phyloP scores from a whole-genome alignment of 257 asterid species.

The Nicotiana tomentosiformis region DNA sequence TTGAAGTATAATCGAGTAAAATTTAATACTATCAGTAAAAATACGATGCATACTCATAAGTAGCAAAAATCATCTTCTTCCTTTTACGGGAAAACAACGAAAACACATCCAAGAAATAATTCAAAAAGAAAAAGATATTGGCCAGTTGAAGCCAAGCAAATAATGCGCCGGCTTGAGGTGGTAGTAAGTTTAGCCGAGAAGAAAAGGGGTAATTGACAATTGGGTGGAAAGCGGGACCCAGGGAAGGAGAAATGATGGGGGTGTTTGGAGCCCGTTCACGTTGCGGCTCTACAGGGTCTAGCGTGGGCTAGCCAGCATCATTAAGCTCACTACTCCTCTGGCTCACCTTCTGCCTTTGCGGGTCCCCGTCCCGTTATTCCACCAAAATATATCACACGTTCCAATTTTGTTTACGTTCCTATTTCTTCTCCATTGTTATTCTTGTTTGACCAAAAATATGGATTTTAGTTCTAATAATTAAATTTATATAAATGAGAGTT shows the following conservation, averaged over 20 bases:
- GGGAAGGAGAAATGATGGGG: not conserved
- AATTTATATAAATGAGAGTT: no score
- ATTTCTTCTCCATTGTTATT: no score
- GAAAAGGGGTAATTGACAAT: not conserved
- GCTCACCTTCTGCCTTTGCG: not conserved
- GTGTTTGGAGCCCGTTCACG: not conserved
- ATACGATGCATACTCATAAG: no score
- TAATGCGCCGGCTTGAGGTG: not conserved
- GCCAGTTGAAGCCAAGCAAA: not conserved
- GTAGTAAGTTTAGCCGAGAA: not conserved
- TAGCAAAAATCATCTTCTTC: no score
- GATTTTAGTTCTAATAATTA: no score
- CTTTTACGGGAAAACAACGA: no score
- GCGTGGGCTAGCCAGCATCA: conserved; percentile 13
- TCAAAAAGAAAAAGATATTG: not conserved
- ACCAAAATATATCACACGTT: not conserved
- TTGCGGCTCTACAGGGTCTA: conserved; percentile 10
- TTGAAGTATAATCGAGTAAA: no score
- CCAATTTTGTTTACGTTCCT: not conserved
- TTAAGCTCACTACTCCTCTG: not conserved
- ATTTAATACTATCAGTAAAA: no score
- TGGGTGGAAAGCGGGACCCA: conserved; percentile 10
- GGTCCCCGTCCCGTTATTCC: not conserved
- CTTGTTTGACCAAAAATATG: no score
- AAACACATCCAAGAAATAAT: no score